phyloP scores from a whole-genome alignment of 352 stramenopile species.

The Phytophthora sojae region DNA sequence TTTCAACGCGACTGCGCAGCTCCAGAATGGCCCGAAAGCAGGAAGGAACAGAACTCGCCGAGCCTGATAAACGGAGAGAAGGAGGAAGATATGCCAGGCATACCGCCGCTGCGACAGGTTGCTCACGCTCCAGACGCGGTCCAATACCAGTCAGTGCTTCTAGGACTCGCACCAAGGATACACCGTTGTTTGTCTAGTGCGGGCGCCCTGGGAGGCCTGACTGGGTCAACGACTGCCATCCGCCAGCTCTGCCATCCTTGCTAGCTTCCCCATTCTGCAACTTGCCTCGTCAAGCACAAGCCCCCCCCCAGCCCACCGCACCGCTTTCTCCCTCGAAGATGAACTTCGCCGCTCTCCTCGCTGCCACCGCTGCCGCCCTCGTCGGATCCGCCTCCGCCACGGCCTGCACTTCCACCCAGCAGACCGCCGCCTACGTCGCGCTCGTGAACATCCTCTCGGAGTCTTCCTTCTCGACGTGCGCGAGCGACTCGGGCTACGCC shows the following conservation, averaged over 20 bases:
- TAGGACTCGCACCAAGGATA: too few species aligned
- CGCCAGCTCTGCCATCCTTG: background rate
- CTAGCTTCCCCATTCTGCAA: background rate
- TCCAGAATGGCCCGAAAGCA: background rate
- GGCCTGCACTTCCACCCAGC: constrained; percentile 17
- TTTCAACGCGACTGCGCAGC: background rate
- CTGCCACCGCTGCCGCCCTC: constrained; percentile 17
- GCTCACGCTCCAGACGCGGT: background rate
- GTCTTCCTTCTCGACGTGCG: constrained; percentile 19
- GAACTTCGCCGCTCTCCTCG: constrained; percentile 20
- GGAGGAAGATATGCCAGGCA: background rate
- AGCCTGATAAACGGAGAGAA: background rate
- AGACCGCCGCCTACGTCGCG: constrained; percentile 22
- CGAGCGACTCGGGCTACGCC: constrained; percentile 29
- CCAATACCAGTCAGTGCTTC: background rate
- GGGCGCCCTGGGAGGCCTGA: background rate
- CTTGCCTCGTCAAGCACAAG: constrained; percentile 7
- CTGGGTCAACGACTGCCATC: background rate
- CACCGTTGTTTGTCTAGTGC: too few species aligned
- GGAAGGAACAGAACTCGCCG: background rate
- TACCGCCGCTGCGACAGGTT: constrained; percentile 6
- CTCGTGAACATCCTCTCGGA: constrained; percentile 23
- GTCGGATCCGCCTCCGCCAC: constrained; percentile 12
- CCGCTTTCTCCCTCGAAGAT: constrained; percentile 16
- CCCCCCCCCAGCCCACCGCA: background rate